Percentiles rank a stretch among this genome's conserved stretches.
Evolutionary conservation across 1,284 basidiomycete genomes (phyloP).

Genomic region (Volvariella volvacea): DNA sequence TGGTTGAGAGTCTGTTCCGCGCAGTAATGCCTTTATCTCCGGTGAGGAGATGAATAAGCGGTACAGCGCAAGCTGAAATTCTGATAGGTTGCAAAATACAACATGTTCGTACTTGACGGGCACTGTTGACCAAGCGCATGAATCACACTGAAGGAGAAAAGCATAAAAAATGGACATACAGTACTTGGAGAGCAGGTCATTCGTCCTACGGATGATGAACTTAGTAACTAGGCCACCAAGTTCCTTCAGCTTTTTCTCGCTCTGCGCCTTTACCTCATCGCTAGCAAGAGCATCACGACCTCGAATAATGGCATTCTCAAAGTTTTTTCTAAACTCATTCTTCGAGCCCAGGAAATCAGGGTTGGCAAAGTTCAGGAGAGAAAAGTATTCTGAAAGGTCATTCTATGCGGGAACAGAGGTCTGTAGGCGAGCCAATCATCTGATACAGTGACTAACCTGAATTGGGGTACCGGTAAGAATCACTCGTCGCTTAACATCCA

Average conservation of each 20-base stretch:
- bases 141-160: constrained; percentile 1
- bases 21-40: constrained; percentile 87
- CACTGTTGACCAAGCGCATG: constrained; percentile 42
- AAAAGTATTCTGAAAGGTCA: constrained; percentile 96
- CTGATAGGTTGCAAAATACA: constrained; percentile 90
- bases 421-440: background rate
- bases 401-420: constrained; percentile 50
- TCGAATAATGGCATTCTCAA: constrained; percentile 89
- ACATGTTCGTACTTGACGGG: constrained; percentile 99
- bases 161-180: constrained; percentile 42
- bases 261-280: constrained; percentile 74
- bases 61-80: constrained; percentile 88
- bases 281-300: constrained; percentile 91
- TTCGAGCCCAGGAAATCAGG: constrained; percentile 92
- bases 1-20: constrained; percentile 90
- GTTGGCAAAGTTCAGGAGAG: constrained; percentile 94
- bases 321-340: constrained; percentile 94
- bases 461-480: constrained; percentile 97
- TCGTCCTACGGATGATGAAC: constrained; percentile 97
- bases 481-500: constrained; percentile 92
- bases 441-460: constrained; percentile 44
- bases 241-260: constrained; percentile 91
- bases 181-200: constrained; percentile 97
- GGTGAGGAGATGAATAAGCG: constrained; percentile 92
- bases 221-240: constrained; percentile 87